Evolutionary conservation across 306 rosid genomes (phyloP).

Genomic region (Ziziphus jujuba): DNA sequence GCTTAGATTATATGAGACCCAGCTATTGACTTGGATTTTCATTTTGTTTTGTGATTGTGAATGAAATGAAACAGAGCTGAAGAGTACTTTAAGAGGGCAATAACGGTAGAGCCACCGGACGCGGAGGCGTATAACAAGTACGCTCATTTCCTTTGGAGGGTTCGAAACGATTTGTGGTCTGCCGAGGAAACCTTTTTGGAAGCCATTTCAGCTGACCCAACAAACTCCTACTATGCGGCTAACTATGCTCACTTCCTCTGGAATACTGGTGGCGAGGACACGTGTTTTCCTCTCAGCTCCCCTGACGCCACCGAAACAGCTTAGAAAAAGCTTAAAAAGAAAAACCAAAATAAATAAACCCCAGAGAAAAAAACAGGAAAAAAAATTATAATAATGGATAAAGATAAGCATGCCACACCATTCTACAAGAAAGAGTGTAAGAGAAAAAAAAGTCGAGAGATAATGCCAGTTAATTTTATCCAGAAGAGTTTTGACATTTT

Average conservation of each 20-base stretch:
- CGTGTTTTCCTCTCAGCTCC: constrained; percentile 69
- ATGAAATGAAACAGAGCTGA: constrained; percentile 60
- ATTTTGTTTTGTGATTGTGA: too few relatives aligned
- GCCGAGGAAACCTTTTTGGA: constrained; percentile 87
- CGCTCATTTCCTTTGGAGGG: constrained; percentile 83
- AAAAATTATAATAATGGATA: too few relatives aligned
- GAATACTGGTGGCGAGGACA: constrained; percentile 92
- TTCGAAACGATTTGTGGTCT: constrained; percentile 72
- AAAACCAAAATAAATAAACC: too few relatives aligned
- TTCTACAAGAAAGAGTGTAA: too few relatives aligned
- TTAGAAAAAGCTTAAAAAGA: constrained; percentile 8
- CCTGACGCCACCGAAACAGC: constrained; percentile 44
- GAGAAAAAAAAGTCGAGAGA: too few relatives aligned
- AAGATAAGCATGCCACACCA: too few relatives aligned
- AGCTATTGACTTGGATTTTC: too few relatives aligned
- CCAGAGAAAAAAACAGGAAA: too few relatives aligned
- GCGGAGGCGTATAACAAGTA: constrained; percentile 82
- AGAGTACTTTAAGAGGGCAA: constrained; percentile 77
- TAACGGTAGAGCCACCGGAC: constrained; percentile 56
- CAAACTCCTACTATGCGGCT: constrained; percentile 70
- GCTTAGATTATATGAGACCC: too few relatives aligned
- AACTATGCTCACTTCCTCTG: constrained; percentile 90
- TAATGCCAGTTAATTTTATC: too few relatives aligned
- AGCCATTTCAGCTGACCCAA: constrained; percentile 79
- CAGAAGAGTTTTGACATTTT: too few relatives aligned